Percentiles rank a stretch among this genome's conserved stretches.
Conservation (phyloP, 2,329 filamentous ascomycete species). For the Oidium heveae region DNA sequence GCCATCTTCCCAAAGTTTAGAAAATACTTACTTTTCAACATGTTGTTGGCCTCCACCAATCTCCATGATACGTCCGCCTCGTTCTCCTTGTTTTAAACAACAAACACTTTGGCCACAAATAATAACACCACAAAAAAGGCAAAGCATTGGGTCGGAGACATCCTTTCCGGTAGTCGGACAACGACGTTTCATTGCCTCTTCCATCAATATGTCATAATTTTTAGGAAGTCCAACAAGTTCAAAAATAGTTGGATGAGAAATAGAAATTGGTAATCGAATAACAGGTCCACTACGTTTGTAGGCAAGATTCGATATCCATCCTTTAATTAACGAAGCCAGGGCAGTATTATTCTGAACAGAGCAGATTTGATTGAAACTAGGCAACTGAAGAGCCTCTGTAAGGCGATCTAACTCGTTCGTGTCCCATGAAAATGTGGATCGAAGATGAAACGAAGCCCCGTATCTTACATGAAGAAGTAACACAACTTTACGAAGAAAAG, state of each 20-base stretch:
- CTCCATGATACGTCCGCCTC: conserved; percentile 12
- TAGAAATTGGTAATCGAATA: conserved; percentile 11
- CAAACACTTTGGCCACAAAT: conserved; percentile 89
- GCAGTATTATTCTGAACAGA: conserved; percentile 15
- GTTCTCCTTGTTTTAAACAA: conserved; percentile 37
- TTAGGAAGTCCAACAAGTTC: conserved; percentile 81
- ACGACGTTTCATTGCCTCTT: conserved; percentile 60
- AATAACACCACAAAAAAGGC: conserved; percentile 87
- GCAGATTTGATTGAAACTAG: conserved; percentile 53
- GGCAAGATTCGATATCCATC: conserved; percentile 37
- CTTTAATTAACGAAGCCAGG: conserved; percentile 23
- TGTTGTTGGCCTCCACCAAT: conserved; percentile 81
- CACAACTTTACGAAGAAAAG: conserved; percentile 64
- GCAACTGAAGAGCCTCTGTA: conserved; percentile 48
- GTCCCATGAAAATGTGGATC: conserved; percentile 34
- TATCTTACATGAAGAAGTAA: conserved; percentile 72
- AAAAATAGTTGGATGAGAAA: conserved; percentile 73
- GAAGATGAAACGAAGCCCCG: conserved; percentile 63
- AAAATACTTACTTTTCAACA: conserved; percentile 43
- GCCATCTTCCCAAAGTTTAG: conserved; percentile 1
- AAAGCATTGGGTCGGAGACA: conserved; percentile 70
- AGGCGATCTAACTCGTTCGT: conserved; percentile 63
- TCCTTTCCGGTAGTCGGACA: conserved; percentile 86
- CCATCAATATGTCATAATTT: conserved; percentile 78
- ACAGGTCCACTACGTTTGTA: not conserved